Evolutionary conservation across 106 monocot genomes (phyloP).

Genomic region (Dendrobium chrysotoxum): DNA sequence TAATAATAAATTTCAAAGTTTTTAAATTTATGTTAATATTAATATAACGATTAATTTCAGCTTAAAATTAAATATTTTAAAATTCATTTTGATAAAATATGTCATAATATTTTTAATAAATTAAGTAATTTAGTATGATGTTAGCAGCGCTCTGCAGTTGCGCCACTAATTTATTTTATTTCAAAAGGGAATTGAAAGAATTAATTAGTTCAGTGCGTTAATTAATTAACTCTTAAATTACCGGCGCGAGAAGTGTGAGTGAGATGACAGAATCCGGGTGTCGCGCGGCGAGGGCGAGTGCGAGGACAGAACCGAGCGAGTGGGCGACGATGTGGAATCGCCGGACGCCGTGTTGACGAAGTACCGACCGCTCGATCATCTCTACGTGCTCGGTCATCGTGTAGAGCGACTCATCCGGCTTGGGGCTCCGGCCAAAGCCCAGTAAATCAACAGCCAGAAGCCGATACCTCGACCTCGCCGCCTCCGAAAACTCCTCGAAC

Average conservation of each 20-base stretch:
- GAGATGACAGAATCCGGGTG: slow-evolving; percentile 64
- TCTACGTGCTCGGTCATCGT: slow-evolving; percentile 76
- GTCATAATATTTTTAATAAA: too few species aligned
- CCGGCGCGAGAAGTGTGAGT: slow-evolving; percentile 74
- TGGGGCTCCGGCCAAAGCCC: slow-evolving; percentile 85
- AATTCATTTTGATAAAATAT: too few species aligned
- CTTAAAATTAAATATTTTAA: too few species aligned
- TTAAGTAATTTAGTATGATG: too few species aligned
- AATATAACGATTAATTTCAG: too few species aligned
- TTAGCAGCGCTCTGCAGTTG: too few species aligned
- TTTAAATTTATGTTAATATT: too few species aligned
- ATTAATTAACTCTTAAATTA: slow-evolving; percentile 10
- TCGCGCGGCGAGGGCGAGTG: slow-evolving; percentile 72
- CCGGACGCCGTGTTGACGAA: slow-evolving; percentile 34
- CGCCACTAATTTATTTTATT: too few species aligned
- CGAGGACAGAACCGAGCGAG: slow-evolving; percentile 78
- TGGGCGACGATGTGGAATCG: slow-evolving; percentile 87
- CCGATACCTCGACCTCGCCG: slow-evolving; percentile 42
- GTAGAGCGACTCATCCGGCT: slow-evolving; percentile 80
- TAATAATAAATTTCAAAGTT: too few species aligned
- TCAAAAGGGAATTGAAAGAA: too few species aligned
- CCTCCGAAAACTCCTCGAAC: slow-evolving; percentile 51
- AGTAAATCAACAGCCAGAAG: slow-evolving; percentile 74
- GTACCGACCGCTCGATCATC: slow-evolving; percentile 77
- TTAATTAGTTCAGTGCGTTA: too few species aligned